These are phyloP conservation scores for Dipteronia dyeriana DNA, from an alignment of 345 rosid species.

Conservation along the genomic window DNA sequence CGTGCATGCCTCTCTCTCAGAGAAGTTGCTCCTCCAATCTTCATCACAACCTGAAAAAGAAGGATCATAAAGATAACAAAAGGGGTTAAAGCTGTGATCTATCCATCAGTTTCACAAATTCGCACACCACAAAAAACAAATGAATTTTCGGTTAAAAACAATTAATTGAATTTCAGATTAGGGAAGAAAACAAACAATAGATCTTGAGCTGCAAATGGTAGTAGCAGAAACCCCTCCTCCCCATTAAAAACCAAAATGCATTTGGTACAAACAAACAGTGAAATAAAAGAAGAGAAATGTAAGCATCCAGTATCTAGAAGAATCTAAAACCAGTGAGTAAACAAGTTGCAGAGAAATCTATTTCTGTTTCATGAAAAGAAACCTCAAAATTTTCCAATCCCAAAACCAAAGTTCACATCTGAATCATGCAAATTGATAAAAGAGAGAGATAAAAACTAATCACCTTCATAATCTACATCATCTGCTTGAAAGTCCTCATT, in stretches of 20 bases:
- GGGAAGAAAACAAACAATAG: slow-evolving; percentile 41
- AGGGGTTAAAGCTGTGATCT: slow-evolving; percentile 60
- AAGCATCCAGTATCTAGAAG: slow-evolving; percentile 29
- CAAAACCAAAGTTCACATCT: slow-evolving; percentile 3
- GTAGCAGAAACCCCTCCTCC: slow-evolving; percentile 15
- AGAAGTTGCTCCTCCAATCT: slow-evolving; percentile 69
- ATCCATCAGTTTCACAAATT: slow-evolving; percentile 40
- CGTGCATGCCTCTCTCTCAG: slow-evolving; percentile 84
- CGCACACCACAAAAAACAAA: slow-evolving; percentile 38
- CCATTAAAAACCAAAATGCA: slow-evolving; percentile 26
- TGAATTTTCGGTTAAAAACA: slow-evolving; percentile 10
- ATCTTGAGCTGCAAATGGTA: slow-evolving; percentile 40
- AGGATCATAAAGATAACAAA: slow-evolving; percentile 30
- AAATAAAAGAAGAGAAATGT: slow-evolving; percentile 22
- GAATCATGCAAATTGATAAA: slow-evolving; percentile 12
- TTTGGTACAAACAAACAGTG: slow-evolving; percentile 19
- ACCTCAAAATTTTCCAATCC: slow-evolving; percentile 23
- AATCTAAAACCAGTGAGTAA: slow-evolving; percentile 20
- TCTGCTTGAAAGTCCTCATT: slow-evolving; percentile 84
- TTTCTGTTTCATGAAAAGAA: slow-evolving; percentile 18
- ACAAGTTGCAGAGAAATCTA: slow-evolving; percentile 19
- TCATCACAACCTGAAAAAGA: slow-evolving; percentile 77
- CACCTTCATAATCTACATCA: slow-evolving; percentile 54
- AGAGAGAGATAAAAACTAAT: slow-evolving; percentile 12
- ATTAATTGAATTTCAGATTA: slow-evolving; percentile 24